Base-by-base conservation (phyloP, 176 grass and related monocot species). In the Zea luxurians region DNA sequence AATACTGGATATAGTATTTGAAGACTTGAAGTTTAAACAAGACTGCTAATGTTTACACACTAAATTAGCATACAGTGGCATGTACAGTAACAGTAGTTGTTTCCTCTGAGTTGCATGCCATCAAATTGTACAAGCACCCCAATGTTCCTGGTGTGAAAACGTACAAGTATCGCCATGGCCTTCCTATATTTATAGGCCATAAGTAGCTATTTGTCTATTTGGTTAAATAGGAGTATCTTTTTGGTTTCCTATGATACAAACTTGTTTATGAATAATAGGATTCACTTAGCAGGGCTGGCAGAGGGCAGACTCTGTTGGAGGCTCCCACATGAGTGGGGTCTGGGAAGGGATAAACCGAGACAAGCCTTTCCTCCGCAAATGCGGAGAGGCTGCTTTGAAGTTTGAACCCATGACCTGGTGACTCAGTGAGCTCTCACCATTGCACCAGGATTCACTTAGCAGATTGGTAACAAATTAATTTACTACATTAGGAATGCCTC, bases 391-490 rank as follows among this genome's bases (percentile, higher is more conserved):
- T 27, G 27, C 27, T 27, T 27, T 27, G 27, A 27, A 27, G 27
- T 27, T 27, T 27, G 27, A 27, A 27, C 27, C 27, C 27, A 27
- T 27, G 27, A 27, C 27, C 27, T 27, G 27, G 27, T 27, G 27
- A 27, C 27, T 27, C 27, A 27, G 27, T 27, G 27, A 27, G 27
- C 27, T 27, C 27, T 27, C 27, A 27, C 27, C 27, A 27, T 27
- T 27, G 27, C 27, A 27, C 27, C 27, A 27, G 27, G 27, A 27
- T 27, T 27, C 27, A 27, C 27, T 27, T 27, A 27, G 0, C 21
- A 75, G 59, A 62, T 67, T 81, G 71, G 21, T 68, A 52, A 47
- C 13, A 47, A 46, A 55, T 44, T 58, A 54, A 11, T 48, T 73
- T 20, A 52, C 13, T 13, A 3, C 67, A 17, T 69, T 61, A 74